Base-by-base conservation (phyloP, 129 eudicot species). In the Chrysanthemum seticuspe region DNA sequence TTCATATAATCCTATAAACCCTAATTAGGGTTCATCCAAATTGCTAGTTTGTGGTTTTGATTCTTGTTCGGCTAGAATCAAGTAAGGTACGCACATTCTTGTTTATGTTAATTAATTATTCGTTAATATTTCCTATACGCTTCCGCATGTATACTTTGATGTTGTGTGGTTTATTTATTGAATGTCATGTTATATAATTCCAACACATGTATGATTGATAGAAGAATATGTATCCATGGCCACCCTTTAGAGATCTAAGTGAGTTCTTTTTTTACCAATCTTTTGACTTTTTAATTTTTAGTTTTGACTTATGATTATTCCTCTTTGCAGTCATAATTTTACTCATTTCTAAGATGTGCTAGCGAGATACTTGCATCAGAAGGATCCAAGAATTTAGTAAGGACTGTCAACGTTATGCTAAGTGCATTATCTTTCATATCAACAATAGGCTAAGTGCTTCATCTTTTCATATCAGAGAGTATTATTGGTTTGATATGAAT, bases 181-280 rank as follows among this genome's bases (percentile, higher is more conserved):
- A 19, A 19, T 19, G 21, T 19, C 21, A 19, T 19, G 21, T 19
- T 19, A 19, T 19, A 19, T 19, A 19, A 19, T 19, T 19, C 21
- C 21, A 19, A 19, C 21, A 19, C 99, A 27, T 95, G 99, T 67
- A 95, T 95, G 99, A 90, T 90, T 69, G 99, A 90, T 85, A 80
- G 99, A 57, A 81, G 99, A 55, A 88, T 95, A 96, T 97, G 97
- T 74, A 90, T 95, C 74, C 97, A 90, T 84, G 98, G 98, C 44
- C 98, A 93, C 80, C 98, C 97, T 18, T 73, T 93, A 34, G 98
- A 93, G 78, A 93, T 93, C 73, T 90, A 90, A 82, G 99, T 95
- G 82, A 78, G 91, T 78, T 72, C 45, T 36, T 18, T 51, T 50
- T 74, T 75, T 0, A 6, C 70, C 18, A 14, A 13, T 11, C 10